Conservation (phyloP, 1,284 basidiomycete species). For the Puccinia polysora region DNA sequence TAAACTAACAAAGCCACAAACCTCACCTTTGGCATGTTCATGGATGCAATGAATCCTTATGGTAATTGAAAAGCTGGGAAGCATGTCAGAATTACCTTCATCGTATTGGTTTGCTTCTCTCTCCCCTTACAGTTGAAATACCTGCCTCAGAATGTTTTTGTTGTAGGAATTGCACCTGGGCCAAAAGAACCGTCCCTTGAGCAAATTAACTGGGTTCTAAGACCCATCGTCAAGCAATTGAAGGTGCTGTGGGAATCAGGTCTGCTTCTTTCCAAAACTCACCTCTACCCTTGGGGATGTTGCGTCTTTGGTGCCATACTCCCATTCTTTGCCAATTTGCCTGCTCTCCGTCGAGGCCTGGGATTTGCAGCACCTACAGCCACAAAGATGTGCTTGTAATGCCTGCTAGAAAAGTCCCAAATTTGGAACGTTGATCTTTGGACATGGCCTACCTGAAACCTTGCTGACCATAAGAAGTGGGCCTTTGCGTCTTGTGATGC, state of each 20-base stretch:
- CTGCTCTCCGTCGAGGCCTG: too few relatives aligned
- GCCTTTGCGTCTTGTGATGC: too few relatives aligned
- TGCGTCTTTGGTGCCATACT: too few relatives aligned
- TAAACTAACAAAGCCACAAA: not conserved
- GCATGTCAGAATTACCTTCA: conserved; percentile 10
- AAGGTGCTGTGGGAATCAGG: not conserved
- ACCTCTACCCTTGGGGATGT: too few relatives aligned
- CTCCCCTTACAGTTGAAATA: not conserved
- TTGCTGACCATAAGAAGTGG: too few relatives aligned
- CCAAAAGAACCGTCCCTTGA: conserved; percentile 10
- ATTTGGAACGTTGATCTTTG: too few relatives aligned
- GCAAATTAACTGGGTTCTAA: conserved; percentile 8
- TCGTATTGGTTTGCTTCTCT: conserved; percentile 1
- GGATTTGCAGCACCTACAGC: too few relatives aligned
- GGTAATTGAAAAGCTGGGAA: conserved; percentile 2
- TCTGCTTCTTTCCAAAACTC: conserved; percentile 20
- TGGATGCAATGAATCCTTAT: conserved; percentile 27
- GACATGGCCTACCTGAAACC: too few relatives aligned
- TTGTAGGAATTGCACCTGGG: conserved; percentile 14
- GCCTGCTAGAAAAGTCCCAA: too few relatives aligned
- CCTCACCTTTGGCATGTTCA: conserved; percentile 7
- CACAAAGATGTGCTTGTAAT: too few relatives aligned
- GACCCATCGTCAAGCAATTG: not conserved
- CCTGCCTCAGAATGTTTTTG: not conserved
- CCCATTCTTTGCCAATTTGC: too few relatives aligned